Base-by-base conservation (phyloP, 768 basidiomycete species). In the Russula dissimulans region DNA sequence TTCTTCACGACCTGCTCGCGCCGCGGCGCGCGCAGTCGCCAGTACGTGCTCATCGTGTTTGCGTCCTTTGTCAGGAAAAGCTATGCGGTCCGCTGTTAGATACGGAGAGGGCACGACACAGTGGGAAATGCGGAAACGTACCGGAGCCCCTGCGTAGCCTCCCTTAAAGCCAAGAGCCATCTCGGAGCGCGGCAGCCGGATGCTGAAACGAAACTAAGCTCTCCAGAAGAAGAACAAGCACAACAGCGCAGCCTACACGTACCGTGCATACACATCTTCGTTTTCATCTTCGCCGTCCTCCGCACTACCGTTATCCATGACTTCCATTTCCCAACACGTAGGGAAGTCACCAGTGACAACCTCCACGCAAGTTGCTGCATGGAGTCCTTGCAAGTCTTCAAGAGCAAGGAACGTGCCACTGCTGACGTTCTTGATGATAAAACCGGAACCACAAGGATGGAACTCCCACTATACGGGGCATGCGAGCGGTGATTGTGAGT, bases 241-340 rank as follows among this genome's bases (percentile, higher is more conserved):
- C 41, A 42, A 29, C 4, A 47, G 10, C 10, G 15, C n/a, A n/a
- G 14, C 32, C 4, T 39, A 3, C 12, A 57, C 59, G 7, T 32
- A 66, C 65, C 65, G 53, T 15, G 59, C 54, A 22, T 61, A 61
- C 29, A 64, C 52, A 32, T 61, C 65, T 1, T 44, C 59, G 7
- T 62, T 42, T 26, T 36, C 59, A 36, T 58, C 59, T 7, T 66
- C 65, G 3, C 22, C 60, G 11, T 58, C 62, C 7, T 57, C 62
- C 3, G 47, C 34, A 44, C 39, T 57, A 36, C 52, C 57, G 22
- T 64, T 52, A 36, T 51, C 56, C 61, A 62, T 56, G 52, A 65
- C 42, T 26, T 66, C 65, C 55, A 65, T 55, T 38, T 66, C 65
- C 65, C 65, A 66, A 11, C 63, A 61, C 44, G 55, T 57, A 10